These are phyloP conservation scores for Leccinum arenicola DNA, from an alignment of 768 basidiomycete genomes.

Conservation along the genomic window DNA sequence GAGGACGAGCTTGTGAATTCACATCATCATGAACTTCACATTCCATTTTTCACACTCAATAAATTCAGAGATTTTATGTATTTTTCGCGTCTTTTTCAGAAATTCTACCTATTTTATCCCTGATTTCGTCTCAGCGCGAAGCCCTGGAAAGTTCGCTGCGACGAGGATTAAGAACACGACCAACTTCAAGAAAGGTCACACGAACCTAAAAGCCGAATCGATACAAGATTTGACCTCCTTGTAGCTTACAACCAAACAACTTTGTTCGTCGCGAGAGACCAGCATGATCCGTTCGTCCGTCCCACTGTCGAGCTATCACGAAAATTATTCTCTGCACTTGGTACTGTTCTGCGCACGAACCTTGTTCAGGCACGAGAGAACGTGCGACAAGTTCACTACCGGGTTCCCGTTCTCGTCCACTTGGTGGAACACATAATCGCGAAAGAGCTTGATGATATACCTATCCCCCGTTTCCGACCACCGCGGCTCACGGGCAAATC, in stretches of 20 bases:
- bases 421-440: conserved; percentile 98
- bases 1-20: neutral
- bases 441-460: conserved; percentile 97
- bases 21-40: neutral
- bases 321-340: neutral
- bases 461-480: conserved; percentile 99
- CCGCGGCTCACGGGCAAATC: conserved; percentile 90
- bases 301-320: conserved; percentile 79
- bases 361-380: conserved; percentile 92
- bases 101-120: conserved; percentile 62
- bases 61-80: conserved; percentile 31
- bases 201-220: conserved; percentile 76
- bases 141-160: conserved; percentile 45
- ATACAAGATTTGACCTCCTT: conserved; percentile 87
- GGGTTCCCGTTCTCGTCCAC: conserved; percentile 89
- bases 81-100: conserved; percentile 61
- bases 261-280: conserved; percentile 92
- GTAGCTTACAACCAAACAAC: conserved; percentile 90
- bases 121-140: conserved; percentile 19
- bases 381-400: conserved; percentile 86
- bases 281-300: conserved; percentile 95
- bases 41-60: conserved; percentile 4
- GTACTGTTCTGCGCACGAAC: conserved; percentile 36
- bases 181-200: conserved; percentile 18
- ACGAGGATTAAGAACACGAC: neutral